These are phyloP conservation scores for Amanita jacksonii DNA, from an alignment of 768 basidiomycete species.

Conservation along the genomic window DNA sequence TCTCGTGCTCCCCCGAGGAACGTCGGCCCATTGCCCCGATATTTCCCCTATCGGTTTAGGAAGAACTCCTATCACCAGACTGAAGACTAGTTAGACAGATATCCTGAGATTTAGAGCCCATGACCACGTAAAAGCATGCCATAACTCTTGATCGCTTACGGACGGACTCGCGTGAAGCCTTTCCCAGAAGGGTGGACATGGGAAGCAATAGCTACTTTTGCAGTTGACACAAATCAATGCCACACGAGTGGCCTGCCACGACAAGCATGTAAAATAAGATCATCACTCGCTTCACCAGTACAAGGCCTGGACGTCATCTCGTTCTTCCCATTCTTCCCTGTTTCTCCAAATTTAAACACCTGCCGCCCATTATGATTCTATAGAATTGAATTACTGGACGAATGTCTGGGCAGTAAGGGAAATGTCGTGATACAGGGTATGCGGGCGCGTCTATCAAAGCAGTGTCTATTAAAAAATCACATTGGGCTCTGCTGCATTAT, in stretches of 20 bases:
- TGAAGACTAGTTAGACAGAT: conserved; percentile 8
- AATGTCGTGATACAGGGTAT: neutral
- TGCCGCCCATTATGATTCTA: too few species aligned
- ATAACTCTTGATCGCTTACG: conserved; percentile 4
- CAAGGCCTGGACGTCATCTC: too few species aligned
- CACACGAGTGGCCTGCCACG: too few species aligned
- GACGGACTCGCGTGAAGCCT: neutral
- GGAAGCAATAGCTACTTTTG: neutral
- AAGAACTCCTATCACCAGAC: conserved; percentile 7
- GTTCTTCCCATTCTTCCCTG: too few species aligned
- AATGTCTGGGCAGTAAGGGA: neutral
- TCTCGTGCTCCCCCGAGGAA: too few species aligned
- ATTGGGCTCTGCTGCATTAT: too few species aligned
- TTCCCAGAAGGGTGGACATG: neutral
- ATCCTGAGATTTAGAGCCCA: neutral
- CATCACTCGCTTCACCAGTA: too few species aligned
- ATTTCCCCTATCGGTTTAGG: conserved; percentile 1
- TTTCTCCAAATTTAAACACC: too few species aligned
- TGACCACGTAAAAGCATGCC: conserved; percentile 9
- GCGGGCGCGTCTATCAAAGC: neutral
- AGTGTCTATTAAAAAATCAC: too few species aligned
- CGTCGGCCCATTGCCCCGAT: too few species aligned
- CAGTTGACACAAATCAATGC: too few species aligned
- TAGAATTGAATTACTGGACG: neutral
- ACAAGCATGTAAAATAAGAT: too few species aligned